Evolutionary conservation across 495 filamentous ascomycete genomes (phyloP).

Genomic region (Penicillium arizonense): DNA sequence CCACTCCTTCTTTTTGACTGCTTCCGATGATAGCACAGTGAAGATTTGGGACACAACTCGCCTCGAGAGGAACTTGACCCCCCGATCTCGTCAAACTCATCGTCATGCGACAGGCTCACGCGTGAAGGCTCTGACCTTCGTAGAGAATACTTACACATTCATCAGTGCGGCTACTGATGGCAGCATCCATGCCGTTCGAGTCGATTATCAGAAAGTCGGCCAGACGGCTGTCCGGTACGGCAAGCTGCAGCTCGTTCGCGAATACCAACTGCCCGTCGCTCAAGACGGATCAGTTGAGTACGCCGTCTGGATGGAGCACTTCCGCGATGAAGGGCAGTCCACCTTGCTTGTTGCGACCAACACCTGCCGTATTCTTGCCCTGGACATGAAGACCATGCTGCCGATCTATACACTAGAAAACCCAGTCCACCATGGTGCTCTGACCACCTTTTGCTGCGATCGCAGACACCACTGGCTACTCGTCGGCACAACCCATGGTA

Average conservation of each 20-base stretch:
- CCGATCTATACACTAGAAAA: constrained; percentile 80
- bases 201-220: constrained; percentile 66
- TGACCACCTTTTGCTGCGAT: constrained; percentile 89
- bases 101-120: constrained; percentile 66
- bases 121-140: constrained; percentile 79
- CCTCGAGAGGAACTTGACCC: constrained; percentile 83
- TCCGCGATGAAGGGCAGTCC: constrained; percentile 75
- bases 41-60: constrained; percentile 92
- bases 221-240: constrained; percentile 66
- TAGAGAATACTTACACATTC: constrained; percentile 93
- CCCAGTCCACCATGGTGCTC: constrained; percentile 89
- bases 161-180: constrained; percentile 88
- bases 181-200: constrained; percentile 82
- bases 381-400: constrained; percentile 88
- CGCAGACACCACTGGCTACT: constrained; percentile 84
- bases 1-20: constrained; percentile 93
- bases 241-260: constrained; percentile 70
- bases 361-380: constrained; percentile 72
- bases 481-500: constrained; percentile 87
- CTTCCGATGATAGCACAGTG: constrained; percentile 86
- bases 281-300: constrained; percentile 55
- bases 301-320: constrained; percentile 91
- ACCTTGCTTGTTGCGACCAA: constrained; percentile 86
- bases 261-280: constrained; percentile 67
- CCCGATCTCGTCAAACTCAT: constrained; percentile 85